Evolutionary conservation across 1,284 basidiomycete species (phyloP), one percentile per base, ranked within the genome.

Genomic region (Tylopilus sp.): DNA sequence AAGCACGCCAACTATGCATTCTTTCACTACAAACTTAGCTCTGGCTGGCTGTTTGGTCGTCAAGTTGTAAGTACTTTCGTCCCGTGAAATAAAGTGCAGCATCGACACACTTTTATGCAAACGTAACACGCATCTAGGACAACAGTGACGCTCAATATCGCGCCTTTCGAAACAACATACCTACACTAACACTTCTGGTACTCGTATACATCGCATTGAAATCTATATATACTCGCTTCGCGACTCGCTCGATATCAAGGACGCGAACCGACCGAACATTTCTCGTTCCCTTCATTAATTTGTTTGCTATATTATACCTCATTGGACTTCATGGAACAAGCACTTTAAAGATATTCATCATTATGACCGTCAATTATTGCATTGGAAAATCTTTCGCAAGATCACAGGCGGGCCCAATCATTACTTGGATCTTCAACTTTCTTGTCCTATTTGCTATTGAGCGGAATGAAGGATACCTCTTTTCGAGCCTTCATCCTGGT

Each of bases 61-160:
- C 61, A 73, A 58, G 75, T 89, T 25, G 87, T 87, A 58, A 71
- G 85, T 76, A 6, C 40, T 10, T 49, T 48, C 30, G 19, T 38
- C 11, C 3, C 23, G 19, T 37, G 25, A n/a, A 31, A 31, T 34
- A 19, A 7, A n/a, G 23, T 31, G 25, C 38, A n/a, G 26, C 25
- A 15, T 11, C 12, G 6, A 40, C 15, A 33, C 34, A 31, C 9
- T 21, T 18, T 25, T 7, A 37, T 21, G 12, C 13, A 18, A 26
- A 31, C 40, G 4, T n/a, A 49, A 40, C 33, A 2, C 44, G 30
- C 31, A 42, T 48, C 2, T 55, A 92, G 89, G 92, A 96, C 64
- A 89, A 86, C 63, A 92, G 88, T 54, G 92, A 95, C 60, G 71
- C 74, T 0, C 92, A 95, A 71, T 94, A 92, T 63, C 86, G 86